Percentiles rank a stretch among this genome's conserved stretches.
Conservation (phyloP, 805 yeast genomes). For the Dipodascus geniculatus region DNA sequence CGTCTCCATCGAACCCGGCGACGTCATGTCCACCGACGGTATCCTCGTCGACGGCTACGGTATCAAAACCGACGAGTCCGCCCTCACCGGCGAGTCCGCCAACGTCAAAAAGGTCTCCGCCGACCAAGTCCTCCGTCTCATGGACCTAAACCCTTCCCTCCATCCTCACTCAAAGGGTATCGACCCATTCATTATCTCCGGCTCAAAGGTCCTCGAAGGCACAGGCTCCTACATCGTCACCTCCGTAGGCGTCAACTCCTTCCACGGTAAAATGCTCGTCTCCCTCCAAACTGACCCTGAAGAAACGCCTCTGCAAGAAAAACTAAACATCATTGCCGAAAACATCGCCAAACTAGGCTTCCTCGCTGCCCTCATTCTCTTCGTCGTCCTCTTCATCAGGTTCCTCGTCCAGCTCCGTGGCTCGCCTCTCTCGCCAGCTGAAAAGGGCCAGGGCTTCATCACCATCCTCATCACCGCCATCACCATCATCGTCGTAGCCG, state of each 20-base stretch:
- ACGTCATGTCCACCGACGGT: slow-evolving; percentile 82
- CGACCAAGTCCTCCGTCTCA: slow-evolving; percentile 25
- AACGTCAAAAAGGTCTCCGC: slow-evolving; percentile 64
- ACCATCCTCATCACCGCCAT: slow-evolving; percentile 83
- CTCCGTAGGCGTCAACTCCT: slow-evolving; percentile 80
- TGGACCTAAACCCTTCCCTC: slow-evolving; percentile 19
- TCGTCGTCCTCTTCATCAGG: slow-evolving; percentile 65
- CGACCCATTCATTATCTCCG: slow-evolving; percentile 85
- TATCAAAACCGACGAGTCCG: slow-evolving; percentile 82
- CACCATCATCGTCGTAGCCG: slow-evolving; percentile 92
- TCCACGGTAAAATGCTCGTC: slow-evolving; percentile 86
- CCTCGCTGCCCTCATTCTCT: slow-evolving; percentile 70
- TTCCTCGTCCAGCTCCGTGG: slow-evolving; percentile 53
- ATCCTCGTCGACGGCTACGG: slow-evolving; percentile 54
- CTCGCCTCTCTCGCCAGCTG: slow-evolving; percentile 40
- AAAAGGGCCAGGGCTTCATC: slow-evolving; percentile 75
- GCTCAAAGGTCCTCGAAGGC: slow-evolving; percentile 80
- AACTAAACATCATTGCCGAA: slow-evolving; percentile 74
- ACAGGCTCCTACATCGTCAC: slow-evolving; percentile 78
- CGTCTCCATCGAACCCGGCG: slow-evolving; percentile 80
- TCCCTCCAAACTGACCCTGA: slow-evolving; percentile 67
- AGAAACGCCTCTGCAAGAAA: slow-evolving; percentile 77
- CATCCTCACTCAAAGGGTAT: slow-evolving; percentile 29
- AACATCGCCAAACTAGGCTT: slow-evolving; percentile 94
- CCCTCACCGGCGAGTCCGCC: slow-evolving; percentile 88